Base-by-base conservation (phyloP, 495 filamentous ascomycete genomes). In the Penicillium turbatum region DNA sequence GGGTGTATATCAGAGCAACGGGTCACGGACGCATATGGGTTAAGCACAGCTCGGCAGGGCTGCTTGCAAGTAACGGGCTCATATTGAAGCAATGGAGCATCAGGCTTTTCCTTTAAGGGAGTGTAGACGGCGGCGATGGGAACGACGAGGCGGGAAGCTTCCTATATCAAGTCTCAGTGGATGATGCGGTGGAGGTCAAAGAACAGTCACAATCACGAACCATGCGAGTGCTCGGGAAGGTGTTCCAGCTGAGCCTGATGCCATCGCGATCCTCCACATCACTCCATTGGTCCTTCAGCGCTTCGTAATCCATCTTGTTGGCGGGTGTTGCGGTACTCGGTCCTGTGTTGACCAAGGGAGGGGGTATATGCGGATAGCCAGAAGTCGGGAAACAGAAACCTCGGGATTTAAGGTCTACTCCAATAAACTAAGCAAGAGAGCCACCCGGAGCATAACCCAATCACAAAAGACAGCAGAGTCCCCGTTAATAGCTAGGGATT, bases 211-310 rank as follows among this genome's bases (percentile, higher is more conserved):
- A 44, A 36, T 31, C 49, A 76, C 81, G 56, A 62, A 93, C 90
- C 87, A 99, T 96, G 66, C 95, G 92, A 68, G 92, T 89, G 78
- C 92, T 96, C 52, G 95, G 95, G 72, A 99, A 97, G 34, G 95
- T 95, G 68, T 99, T 99, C 95, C 95, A 99, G 73, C 93, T 97
- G 51, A 99, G 82, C 63, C 95, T 84, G 66, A 97, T 82, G 49
- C 95, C 95, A 86, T 99, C 95, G 41, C 90, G 84, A 59, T 99
- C 95, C 76, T 99, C 95, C 53, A 95, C 84, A 70, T 95, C 91
- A 62, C 88, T 88, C 95, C 95, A 99, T 77, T 90, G 87, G 72
- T 97, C 95, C 76, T 99, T 99, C 60, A 96, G 70, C 48, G 78
- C 77, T 60, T 90, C 86, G 75, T 83, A 88, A 67, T 89, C 87